Base-by-base conservation (phyloP, 352 stramenopile genomes). In the Phytophthora capsici region DNA sequence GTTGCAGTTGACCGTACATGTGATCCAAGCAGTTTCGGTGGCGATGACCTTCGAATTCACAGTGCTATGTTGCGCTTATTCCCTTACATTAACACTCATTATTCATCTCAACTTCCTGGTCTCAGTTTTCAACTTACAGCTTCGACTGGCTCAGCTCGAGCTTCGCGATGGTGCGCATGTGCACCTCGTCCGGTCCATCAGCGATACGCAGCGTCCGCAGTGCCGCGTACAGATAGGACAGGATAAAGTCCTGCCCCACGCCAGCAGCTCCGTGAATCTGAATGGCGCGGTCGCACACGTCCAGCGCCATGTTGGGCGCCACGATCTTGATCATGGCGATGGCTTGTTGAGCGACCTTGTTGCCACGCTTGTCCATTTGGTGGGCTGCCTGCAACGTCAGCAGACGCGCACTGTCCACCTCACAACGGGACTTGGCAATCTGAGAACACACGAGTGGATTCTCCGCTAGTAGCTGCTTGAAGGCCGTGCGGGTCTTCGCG, bases 291-390 rank as follows among this genome's bases (percentile, higher is more conserved):
- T 99, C 96, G 36, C 93, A 82, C 5, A 99, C 89, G 6, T 73
- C 61, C 44, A 84, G 78, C 10, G 92, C 94, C 68, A 98, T 89
- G 46, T 95, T 86, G 2, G 97, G 97, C 41, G 97, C 96, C 14
- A 95, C 84, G 49, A 98, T 93, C 84, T 99, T 99, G 72, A 99
- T 99, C 84, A 98, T 95, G 3, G 91, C 92, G 55, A 99, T 98
- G 25, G 96, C 89, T 63, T 98, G 85, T 41, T 92, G 82, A 3
- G 95, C 95, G 16, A 82, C 80, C 66, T 94, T 94, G 80, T 93
- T 94, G 60, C 88, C 86, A 41, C 75, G 73, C 17, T 91, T 80
- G 48, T 96, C 86, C 73, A 96, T 96, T 38, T 94, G 92, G 57
- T 98, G 84, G 4, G 96, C 95, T 45, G 82, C 94, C 67, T 93